Evolutionary conservation across 2,329 filamentous ascomycete species (phyloP).

Genomic region (Thermomyces lanuginosus): DNA sequence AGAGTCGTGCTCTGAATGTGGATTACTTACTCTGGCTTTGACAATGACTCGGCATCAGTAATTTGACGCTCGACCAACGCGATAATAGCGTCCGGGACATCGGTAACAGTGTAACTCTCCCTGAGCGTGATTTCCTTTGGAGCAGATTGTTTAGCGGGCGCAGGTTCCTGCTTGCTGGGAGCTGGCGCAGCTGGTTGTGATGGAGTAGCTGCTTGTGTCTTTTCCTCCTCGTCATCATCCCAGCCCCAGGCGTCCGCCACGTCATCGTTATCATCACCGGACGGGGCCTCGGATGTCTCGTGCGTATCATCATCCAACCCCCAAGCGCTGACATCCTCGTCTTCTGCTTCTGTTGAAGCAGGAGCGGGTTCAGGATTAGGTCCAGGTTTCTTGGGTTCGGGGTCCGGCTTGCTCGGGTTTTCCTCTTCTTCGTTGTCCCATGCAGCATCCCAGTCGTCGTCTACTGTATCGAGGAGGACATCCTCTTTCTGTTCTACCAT

Average conservation of each 20-base stretch:
- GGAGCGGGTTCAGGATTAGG: constrained; percentile 3
- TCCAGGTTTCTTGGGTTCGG: constrained; percentile 1
- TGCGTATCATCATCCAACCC: constrained; percentile 32
- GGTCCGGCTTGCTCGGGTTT: too few species aligned
- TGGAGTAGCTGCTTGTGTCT: constrained; percentile 12
- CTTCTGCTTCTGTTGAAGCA: constrained; percentile 16
- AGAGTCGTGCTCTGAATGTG: background rate
- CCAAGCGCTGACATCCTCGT: constrained; percentile 35
- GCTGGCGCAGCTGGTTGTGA: constrained; percentile 6
- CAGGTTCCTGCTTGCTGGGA: background rate
- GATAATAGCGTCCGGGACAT: constrained; percentile 63
- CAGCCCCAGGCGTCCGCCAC: constrained; percentile 65
- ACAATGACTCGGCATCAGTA: constrained; percentile 24
- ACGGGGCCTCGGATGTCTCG: constrained; percentile 9
- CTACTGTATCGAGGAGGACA: constrained; percentile 41
- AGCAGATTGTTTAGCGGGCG: constrained; percentile 6
- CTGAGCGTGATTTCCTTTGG: constrained; percentile 56
- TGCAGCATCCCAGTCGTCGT: constrained; percentile 55
- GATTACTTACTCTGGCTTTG: constrained; percentile 19
- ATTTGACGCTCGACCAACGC: constrained; percentile 26
- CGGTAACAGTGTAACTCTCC: constrained; percentile 78
- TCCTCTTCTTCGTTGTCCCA: constrained; percentile 57
- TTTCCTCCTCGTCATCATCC: constrained; percentile 48
- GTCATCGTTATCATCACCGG: constrained; percentile 20
- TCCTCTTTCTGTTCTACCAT: constrained; percentile 55